Evolutionary conservation across 140 eudicot species (phyloP).

Genomic region (Oenanthe javanica): DNA sequence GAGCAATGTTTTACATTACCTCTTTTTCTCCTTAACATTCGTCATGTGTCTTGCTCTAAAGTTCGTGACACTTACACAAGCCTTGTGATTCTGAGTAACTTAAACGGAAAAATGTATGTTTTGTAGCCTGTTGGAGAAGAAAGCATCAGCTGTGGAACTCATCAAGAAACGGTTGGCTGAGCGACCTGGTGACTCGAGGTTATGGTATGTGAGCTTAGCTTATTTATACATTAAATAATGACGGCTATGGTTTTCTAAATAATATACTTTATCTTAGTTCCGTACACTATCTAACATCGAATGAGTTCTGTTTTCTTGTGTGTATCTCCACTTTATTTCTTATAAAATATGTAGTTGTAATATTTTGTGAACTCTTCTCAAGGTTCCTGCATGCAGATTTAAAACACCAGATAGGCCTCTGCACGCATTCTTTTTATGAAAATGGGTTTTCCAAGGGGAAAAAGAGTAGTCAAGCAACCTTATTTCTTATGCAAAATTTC

Average conservation of each 20-base stretch:
- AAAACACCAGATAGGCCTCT: background rate
- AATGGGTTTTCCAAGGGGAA: too few species aligned
- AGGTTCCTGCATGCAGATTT: background rate
- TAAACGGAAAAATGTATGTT: background rate
- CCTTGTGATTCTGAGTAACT: background rate
- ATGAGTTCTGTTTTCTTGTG: background rate
- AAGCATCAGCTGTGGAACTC: constrained; percentile 74
- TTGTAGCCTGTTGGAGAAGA: constrained; percentile 56
- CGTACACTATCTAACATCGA: background rate
- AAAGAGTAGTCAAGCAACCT: background rate
- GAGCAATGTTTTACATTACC: background rate
- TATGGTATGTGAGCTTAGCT: constrained; percentile 40
- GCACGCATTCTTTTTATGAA: background rate
- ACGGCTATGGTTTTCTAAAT: background rate
- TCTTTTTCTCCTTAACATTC: background rate
- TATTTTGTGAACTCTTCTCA: background rate
- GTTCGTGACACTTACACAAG: background rate
- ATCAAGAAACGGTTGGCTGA: constrained; percentile 61
- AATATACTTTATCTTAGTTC: background rate
- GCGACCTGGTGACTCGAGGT: constrained; percentile 66
- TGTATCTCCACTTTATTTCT: background rate
- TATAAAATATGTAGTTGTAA: background rate
- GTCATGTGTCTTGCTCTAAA: background rate
- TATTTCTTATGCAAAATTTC: background rate
- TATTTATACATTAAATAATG: background rate